Conservation (phyloP, 768 basidiomycete species). For the Tylopilus sp. region DNA sequence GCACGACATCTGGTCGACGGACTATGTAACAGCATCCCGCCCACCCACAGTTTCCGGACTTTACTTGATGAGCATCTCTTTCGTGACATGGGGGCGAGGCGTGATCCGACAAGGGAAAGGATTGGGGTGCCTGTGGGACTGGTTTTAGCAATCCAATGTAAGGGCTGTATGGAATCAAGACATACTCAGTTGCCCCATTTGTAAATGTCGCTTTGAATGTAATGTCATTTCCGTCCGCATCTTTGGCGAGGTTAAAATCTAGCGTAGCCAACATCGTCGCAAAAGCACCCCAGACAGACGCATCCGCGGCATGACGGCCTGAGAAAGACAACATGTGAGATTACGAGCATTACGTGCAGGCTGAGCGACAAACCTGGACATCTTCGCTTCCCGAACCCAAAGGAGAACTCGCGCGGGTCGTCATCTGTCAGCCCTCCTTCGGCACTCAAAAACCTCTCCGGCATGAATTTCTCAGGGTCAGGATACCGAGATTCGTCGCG, state of each 20-base stretch:
- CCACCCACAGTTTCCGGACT: background rate
- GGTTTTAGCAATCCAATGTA: background rate
- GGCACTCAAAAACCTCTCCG: background rate
- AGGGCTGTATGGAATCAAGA: background rate
- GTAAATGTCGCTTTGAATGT: background rate
- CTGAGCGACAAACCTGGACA: background rate
- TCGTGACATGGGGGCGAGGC: background rate
- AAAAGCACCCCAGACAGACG: background rate
- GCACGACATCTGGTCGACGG: background rate
- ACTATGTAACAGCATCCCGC: background rate
- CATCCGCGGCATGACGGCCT: background rate
- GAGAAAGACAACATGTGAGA: background rate
- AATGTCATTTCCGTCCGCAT: background rate
- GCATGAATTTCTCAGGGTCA: background rate
- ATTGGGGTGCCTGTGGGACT: background rate
- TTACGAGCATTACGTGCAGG: background rate
- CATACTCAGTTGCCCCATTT: background rate
- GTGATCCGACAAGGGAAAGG: background rate
- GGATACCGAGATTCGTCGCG: background rate
- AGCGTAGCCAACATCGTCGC: background rate
- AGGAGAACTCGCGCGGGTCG: background rate
- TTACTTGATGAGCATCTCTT: background rate
- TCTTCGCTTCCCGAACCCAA: background rate
- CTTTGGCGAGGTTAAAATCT: background rate
- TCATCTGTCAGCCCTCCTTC: background rate